Percentiles rank a stretch among this genome's conserved stretches.
Evolutionary conservation across 2,329 filamentous ascomycete genomes (phyloP).

Genomic region (Aspergillus unguis): DNA sequence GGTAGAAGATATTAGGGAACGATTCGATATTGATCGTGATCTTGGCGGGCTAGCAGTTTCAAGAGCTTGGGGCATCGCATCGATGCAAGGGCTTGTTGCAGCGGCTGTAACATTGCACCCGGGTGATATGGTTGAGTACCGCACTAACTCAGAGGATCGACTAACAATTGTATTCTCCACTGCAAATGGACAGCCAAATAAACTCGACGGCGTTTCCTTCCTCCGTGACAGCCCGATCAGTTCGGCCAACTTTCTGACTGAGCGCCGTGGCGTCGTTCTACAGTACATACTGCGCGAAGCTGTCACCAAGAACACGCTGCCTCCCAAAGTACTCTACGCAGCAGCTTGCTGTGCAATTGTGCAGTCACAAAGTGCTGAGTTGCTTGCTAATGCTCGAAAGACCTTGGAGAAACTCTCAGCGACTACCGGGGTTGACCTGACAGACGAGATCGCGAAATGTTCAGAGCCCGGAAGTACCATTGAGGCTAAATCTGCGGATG

Average conservation of each 20-base stretch:
- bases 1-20: slow-evolving; percentile 33
- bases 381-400: slow-evolving; percentile 25
- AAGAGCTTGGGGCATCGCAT: slow-evolving; percentile 54
- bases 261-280: slow-evolving; percentile 25
- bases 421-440: slow-evolving; percentile 29
- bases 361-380: slow-evolving; percentile 20
- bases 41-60: slow-evolving; percentile 50
- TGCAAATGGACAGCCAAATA: slow-evolving; percentile 15
- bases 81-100: slow-evolving; percentile 48
- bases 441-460: slow-evolving; percentile 32
- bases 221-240: slow-evolving; percentile 11
- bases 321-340: slow-evolving; percentile 34
- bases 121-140: slow-evolving; percentile 57
- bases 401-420: slow-evolving; percentile 27
- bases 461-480: slow-evolving; percentile 15
- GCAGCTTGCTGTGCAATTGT: slow-evolving; percentile 36
- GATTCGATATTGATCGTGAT: slow-evolving; percentile 50
- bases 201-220: slow-evolving; percentile 2
- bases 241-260: slow-evolving; percentile 15
- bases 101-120: slow-evolving; percentile 54
- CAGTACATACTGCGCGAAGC: slow-evolving; percentile 27
- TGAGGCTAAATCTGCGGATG: slow-evolving; percentile 22
- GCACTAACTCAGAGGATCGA: slow-evolving; percentile 47
- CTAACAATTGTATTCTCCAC: slow-evolving; percentile 38
- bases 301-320: slow-evolving; percentile 19